Percentiles rank a stretch among this genome's conserved stretches.
These are phyloP conservation scores for Cryphonectria radicalis DNA, from an alignment of 2,329 filamentous ascomycete genomes.

Conservation along the genomic window DNA sequence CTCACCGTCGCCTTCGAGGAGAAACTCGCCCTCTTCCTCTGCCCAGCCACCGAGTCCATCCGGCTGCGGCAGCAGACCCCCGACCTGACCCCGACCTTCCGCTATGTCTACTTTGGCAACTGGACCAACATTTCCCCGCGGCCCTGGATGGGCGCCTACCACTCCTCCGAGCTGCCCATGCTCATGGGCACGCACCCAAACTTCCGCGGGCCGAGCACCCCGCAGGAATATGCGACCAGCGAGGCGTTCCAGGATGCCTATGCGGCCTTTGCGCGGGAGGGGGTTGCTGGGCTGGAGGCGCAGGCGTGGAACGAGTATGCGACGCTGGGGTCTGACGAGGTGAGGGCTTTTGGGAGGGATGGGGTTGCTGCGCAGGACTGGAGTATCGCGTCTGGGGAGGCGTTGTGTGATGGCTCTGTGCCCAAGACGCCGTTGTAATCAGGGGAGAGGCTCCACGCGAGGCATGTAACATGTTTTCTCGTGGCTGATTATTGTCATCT, in stretches of 20 bases:
- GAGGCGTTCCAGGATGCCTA: constrained; percentile 23
- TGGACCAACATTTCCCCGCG: constrained; percentile 33
- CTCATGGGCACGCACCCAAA: constrained; percentile 37
- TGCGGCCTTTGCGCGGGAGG: constrained; percentile 8
- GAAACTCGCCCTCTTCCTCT: constrained; percentile 34
- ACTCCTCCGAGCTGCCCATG: constrained; percentile 35
- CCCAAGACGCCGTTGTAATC: not conserved
- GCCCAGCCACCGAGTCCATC: constrained; percentile 28
- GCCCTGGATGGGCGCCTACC: constrained; percentile 33
- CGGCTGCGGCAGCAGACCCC: constrained; percentile 14
- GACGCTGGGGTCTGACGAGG: constrained; percentile 7
- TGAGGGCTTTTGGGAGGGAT: constrained; percentile 13
- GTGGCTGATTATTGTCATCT: no score
- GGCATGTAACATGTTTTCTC: no score
- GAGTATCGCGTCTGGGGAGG: constrained; percentile 11
- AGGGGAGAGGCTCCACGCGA: no score
- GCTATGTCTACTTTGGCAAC: constrained; percentile 32
- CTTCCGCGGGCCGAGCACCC: constrained; percentile 15
- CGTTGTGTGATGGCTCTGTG: constrained; percentile 2
- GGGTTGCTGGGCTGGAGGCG: not conserved
- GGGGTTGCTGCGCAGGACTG: constrained; percentile 2
- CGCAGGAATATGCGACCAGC: constrained; percentile 20
- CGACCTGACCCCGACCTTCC: constrained; percentile 27
- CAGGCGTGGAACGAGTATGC: constrained; percentile 8
- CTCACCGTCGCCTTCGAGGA: constrained; percentile 21